phyloP scores from a whole-genome alignment of 1,284 basidiomycete species.

The Boletus holoroseus region DNA sequence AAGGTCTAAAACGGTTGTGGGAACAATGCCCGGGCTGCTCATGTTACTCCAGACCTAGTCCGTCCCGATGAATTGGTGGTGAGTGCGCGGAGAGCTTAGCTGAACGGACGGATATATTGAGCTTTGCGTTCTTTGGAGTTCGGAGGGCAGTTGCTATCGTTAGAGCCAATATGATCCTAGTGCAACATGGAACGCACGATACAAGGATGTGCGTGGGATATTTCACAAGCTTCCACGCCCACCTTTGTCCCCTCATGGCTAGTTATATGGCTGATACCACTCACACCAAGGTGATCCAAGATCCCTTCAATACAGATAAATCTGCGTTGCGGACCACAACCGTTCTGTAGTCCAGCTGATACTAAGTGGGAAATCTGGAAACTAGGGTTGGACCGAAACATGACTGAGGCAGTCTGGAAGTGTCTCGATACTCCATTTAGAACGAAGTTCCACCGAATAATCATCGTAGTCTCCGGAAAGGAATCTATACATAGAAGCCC shows the following conservation, averaged over 20 bases:
- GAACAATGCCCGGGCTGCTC: background rate
- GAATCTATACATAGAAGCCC: conserved; percentile 81
- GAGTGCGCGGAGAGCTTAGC: background rate
- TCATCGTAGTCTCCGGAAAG: conserved; percentile 60
- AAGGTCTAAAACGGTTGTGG: background rate
- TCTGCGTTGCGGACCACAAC: background rate
- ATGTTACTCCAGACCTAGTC: too few relatives aligned
- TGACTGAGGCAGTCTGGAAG: background rate
- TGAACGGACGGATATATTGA: background rate
- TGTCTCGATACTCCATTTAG: conserved; percentile 71
- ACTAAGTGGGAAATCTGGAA: background rate
- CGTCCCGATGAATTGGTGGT: background rate
- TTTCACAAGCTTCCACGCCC: background rate
- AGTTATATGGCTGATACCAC: background rate
- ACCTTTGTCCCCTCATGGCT: background rate
- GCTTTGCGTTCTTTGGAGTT: background rate
- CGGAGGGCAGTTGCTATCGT: background rate
- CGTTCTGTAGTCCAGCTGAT: background rate
- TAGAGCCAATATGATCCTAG: background rate
- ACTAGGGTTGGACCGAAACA: background rate
- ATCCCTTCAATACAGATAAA: background rate
- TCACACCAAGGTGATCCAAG: background rate
- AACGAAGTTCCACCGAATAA: conserved; percentile 51
- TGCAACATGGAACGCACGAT: background rate
- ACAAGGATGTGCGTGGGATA: background rate